phyloP scores from a whole-genome alignment of 1,284 basidiomycete species.

The Sporisorium graminicola region DNA sequence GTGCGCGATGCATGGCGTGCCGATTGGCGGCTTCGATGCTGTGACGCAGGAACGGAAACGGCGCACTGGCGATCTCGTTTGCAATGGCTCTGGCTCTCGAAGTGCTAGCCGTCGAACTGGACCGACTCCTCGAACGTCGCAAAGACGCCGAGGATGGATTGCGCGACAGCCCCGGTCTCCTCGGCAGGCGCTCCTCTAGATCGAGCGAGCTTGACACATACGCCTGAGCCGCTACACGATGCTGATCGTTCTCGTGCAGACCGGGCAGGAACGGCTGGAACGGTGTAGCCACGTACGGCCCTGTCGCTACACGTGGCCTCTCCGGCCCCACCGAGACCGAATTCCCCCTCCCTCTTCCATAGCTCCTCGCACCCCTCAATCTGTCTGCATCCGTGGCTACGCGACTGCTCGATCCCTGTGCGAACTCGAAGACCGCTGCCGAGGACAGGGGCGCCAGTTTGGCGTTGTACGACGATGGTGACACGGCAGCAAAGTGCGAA shows the following conservation, averaged over 20 bases:
- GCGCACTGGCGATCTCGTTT: constrained; percentile 36
- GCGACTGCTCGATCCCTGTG: constrained; percentile 18
- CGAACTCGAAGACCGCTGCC: constrained; percentile 36
- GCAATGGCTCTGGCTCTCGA: constrained; percentile 46
- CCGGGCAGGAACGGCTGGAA: constrained; percentile 39
- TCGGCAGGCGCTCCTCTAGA: constrained; percentile 16
- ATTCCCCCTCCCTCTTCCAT: constrained; percentile 19
- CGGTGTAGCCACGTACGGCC: constrained; percentile 20
- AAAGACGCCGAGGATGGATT: constrained; percentile 28
- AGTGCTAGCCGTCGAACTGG: constrained; percentile 28
- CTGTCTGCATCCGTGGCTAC: constrained; percentile 29
- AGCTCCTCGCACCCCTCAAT: constrained; percentile 9
- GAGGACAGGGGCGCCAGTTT: constrained; percentile 15
- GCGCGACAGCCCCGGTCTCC: constrained; percentile 19
- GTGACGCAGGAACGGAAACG: constrained; percentile 40
- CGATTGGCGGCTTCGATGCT: constrained; percentile 34
- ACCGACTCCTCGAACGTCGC: constrained; percentile 16
- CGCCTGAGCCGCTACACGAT: constrained; percentile 10
- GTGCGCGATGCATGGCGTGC: constrained; percentile 10
- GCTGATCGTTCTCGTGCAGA: constrained; percentile 29
- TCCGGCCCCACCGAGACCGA: constrained; percentile 28
- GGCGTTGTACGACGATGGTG: constrained; percentile 5
- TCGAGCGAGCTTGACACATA: constrained; percentile 41
- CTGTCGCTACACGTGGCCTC: constrained; percentile 3
- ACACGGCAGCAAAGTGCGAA: constrained; percentile 45